phyloP scores from a whole-genome alignment of 768 basidiomycete species.

The Boletus barrowsii region DNA sequence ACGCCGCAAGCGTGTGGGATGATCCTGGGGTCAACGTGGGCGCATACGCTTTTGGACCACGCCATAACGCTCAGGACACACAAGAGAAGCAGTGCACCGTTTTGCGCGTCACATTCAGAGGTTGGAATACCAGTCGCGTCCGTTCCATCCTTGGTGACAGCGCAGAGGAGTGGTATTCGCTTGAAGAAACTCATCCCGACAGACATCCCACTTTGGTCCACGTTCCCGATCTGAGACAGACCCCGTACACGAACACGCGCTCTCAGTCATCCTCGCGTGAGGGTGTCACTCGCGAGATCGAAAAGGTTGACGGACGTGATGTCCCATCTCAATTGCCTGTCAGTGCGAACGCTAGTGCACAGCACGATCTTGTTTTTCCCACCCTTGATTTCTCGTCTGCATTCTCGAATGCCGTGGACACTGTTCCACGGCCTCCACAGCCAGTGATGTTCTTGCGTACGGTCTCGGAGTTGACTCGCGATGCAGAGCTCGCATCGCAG shows the following conservation, averaged over 20 bases:
- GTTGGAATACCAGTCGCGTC: conserved; percentile 69
- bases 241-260: background rate
- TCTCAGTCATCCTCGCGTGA: background rate
- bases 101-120: conserved; percentile 66
- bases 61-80: conserved; percentile 21
- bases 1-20: conserved; percentile 64
- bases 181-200: conserved; percentile 51
- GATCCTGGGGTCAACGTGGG: conserved; percentile 46
- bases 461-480: conserved; percentile 19
- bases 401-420: conserved; percentile 22
- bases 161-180: conserved; percentile 69
- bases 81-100: conserved; percentile 58
- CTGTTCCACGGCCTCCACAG: conserved; percentile 7
- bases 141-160: conserved; percentile 67
- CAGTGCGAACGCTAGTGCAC: conserved; percentile 44
- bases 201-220: conserved; percentile 4
- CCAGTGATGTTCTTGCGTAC: conserved; percentile 22
- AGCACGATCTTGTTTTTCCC: conserved; percentile 72
- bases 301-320: conserved; percentile 1
- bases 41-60: conserved; percentile 59
- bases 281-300: conserved; percentile 8
- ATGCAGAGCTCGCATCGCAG: background rate
- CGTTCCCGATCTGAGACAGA: background rate
- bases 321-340: conserved; percentile 9
- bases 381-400: conserved; percentile 68